Evolutionary conservation across 2,329 filamentous ascomycete genomes (phyloP).

Genomic region (Lithohypha guttulata): DNA sequence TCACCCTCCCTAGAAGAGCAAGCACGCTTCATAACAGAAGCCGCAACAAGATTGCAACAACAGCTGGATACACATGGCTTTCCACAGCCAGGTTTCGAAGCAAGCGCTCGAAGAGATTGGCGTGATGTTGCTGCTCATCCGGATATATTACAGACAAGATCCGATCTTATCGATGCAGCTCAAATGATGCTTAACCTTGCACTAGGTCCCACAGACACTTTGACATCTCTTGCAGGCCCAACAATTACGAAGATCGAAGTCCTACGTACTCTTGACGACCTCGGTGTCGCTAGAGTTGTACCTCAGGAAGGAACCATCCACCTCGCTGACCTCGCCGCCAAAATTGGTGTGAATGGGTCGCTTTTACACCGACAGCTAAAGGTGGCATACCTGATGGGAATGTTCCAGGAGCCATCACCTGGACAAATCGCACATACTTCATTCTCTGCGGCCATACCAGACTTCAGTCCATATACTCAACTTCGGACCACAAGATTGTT

Average conservation of each 20-base stretch:
- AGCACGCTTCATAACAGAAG: neutral
- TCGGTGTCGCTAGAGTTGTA: conserved; percentile 2
- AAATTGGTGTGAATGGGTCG: neutral
- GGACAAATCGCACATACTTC: conserved; percentile 1
- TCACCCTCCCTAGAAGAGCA: conserved; percentile 2
- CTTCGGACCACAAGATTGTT: neutral
- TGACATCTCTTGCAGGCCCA: neutral
- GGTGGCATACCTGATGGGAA: conserved; percentile 2
- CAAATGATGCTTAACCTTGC: conserved; percentile 1
- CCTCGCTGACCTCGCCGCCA: conserved; percentile 2
- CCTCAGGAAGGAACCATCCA: neutral
- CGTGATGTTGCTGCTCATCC: neutral
- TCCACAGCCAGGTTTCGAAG: neutral
- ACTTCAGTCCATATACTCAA: conserved; percentile 1
- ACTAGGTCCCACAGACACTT: conserved; percentile 3
- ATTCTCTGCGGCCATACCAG: conserved; percentile 3
- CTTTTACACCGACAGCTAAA: conserved; percentile 1
- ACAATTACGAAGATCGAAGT: conserved; percentile 3
- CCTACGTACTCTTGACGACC: neutral
- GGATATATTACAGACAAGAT: neutral
- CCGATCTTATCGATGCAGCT: conserved; percentile 1
- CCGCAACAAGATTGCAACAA: conserved; percentile 6
- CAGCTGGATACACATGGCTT: neutral
- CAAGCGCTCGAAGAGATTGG: neutral
- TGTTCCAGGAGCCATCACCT: neutral